Conservation (phyloP, 306 rosid species). For the Adenanthera pavonina region DNA sequence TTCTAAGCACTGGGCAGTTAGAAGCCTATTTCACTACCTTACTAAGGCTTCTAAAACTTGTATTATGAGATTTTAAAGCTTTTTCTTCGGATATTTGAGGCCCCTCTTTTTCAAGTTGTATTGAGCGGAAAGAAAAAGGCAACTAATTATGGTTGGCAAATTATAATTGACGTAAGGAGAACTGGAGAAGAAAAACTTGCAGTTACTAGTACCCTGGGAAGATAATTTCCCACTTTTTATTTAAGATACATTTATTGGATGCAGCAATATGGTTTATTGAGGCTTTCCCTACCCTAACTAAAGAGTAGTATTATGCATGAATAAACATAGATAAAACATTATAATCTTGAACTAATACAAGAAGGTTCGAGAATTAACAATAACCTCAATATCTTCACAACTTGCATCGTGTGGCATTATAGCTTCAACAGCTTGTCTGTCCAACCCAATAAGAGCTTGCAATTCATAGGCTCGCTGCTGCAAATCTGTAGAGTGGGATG, state of each 20-base stretch:
- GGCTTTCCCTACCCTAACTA: conserved; percentile 3
- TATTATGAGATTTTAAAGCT: neutral
- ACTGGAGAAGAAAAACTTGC: neutral
- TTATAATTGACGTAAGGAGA: neutral
- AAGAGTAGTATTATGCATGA: neutral
- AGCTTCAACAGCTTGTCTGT: conserved; percentile 57
- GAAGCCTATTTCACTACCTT: neutral
- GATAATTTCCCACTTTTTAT: neutral
- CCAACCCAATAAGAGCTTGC: conserved; percentile 69
- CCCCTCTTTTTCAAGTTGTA: neutral
- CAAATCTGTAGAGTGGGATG: conserved; percentile 89
- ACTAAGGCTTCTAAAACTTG: neutral
- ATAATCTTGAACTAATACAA: conserved; percentile 14
- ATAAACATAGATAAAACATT: conserved; percentile 4
- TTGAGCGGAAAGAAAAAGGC: neutral
- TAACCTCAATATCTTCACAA: conserved; percentile 85
- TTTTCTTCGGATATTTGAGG: neutral
- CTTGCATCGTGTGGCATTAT: conserved; percentile 81
- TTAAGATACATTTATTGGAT: neutral
- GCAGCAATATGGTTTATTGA: conserved; percentile 18
- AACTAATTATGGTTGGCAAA: conserved; percentile 3
- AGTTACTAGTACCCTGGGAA: neutral
- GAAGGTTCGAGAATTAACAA: conserved; percentile 28
- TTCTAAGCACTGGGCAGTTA: neutral
- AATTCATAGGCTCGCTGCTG: conserved; percentile 96